phyloP scores from a whole-genome alignment of 1,284 basidiomycete species.

The Tranzscheliella williamsii region DNA sequence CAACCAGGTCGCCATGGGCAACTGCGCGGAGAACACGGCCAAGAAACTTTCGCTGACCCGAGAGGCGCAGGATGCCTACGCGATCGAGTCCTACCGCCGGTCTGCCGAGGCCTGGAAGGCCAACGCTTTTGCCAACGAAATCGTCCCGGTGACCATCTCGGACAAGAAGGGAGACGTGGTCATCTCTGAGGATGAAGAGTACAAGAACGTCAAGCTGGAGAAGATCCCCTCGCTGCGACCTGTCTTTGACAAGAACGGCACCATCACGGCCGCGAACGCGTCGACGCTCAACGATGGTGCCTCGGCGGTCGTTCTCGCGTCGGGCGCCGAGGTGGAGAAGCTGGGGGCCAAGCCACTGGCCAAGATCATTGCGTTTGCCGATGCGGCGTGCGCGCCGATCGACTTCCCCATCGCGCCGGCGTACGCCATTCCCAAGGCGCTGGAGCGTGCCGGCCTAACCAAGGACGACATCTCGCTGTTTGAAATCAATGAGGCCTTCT shows the following conservation, averaged over 20 bases:
- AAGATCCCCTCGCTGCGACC: conserved; percentile 62
- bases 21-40: conserved; percentile 62
- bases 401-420: conserved; percentile 97
- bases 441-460: conserved; percentile 82
- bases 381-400: conserved; percentile 92
- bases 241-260: conserved; percentile 63
- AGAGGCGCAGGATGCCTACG: conserved; percentile 67
- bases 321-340: conserved; percentile 56
- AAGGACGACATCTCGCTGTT: conserved; percentile 85
- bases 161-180: conserved; percentile 89
- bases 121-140: conserved; percentile 83
- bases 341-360: conserved; percentile 62
- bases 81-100: conserved; percentile 90
- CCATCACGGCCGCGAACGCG: conserved; percentile 64
- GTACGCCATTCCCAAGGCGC: conserved; percentile 82
- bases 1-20: conserved; percentile 50
- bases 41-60: conserved; percentile 61
- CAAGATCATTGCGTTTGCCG: conserved; percentile 73
- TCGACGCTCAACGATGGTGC: conserved; percentile 64
- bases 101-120: conserved; percentile 86
- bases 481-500: conserved; percentile 81
- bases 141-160: conserved; percentile 73
- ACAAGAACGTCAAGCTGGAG: conserved; percentile 67
- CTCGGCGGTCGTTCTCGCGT: conserved; percentile 62
- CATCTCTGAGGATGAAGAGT: conserved; percentile 93